A percentile compares a stretch with the other conserved stretches of the same genome.
phyloP scores from a whole-genome alignment of 306 rosid genomes.

The Malus sieversii region DNA sequence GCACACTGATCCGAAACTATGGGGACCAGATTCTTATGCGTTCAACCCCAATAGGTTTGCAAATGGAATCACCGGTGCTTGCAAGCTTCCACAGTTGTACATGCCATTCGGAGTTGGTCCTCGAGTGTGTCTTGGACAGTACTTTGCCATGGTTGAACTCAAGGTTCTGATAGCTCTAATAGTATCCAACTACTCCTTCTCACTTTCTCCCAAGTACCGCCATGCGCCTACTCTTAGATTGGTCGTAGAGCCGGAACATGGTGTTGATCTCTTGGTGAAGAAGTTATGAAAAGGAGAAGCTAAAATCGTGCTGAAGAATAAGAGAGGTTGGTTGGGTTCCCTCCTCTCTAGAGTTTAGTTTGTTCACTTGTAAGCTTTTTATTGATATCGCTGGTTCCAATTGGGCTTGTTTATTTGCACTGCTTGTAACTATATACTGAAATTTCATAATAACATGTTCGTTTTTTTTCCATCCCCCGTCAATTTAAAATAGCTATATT shows the following conservation, averaged over 20 bases:
- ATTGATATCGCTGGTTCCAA: background rate
- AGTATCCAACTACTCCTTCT: conserved; percentile 32
- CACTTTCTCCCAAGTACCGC: conserved; percentile 28
- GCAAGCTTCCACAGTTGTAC: conserved; percentile 25
- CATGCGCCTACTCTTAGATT: conserved; percentile 24
- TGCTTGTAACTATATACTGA: background rate
- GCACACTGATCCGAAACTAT: conserved; percentile 11
- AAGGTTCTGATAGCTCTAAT: conserved; percentile 24
- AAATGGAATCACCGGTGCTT: conserved; percentile 10
- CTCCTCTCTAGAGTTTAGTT: too few species aligned
- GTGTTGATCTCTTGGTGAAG: conserved; percentile 27
- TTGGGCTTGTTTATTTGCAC: background rate
- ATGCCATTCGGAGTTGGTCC: conserved; percentile 20
- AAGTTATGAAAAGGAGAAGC: conserved; percentile 10
- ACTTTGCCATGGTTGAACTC: conserved; percentile 17
- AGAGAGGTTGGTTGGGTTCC: too few species aligned
- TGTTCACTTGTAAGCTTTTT: too few species aligned
- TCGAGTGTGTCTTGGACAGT: conserved; percentile 10
- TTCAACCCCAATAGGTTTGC: conserved; percentile 21
- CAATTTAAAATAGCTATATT: background rate
- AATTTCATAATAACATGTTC: background rate
- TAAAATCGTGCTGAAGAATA: background rate
- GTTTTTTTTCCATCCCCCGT: background rate
- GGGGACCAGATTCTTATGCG: conserved; percentile 18
- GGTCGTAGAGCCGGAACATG: conserved; percentile 30